A percentile compares a stretch with the other conserved stretches of the same genome.
Evolutionary conservation across 2,329 filamentous ascomycete species (phyloP).

Genomic region (Hymenoscyphus fructigenus): DNA sequence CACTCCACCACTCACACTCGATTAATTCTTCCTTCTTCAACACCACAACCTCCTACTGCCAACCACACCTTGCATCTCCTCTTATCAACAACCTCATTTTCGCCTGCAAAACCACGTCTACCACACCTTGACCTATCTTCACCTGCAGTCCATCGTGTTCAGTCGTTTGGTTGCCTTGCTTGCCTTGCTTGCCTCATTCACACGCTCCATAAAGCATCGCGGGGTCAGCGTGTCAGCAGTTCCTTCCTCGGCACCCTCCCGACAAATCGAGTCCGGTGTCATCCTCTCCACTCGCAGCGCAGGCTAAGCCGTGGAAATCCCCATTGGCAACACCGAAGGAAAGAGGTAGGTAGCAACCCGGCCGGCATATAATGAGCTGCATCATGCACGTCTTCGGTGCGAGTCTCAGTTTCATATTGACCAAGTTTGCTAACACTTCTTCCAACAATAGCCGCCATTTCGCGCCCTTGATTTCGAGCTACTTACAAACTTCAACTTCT

Average conservation of each 20-base stretch:
- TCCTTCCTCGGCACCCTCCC: not conserved
- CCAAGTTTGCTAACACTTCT: not conserved
- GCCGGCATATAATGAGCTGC: not conserved
- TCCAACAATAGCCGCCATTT: not conserved
- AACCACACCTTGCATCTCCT: not conserved
- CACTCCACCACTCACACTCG: not conserved
- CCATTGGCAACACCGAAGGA: not conserved
- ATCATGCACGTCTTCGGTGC: not conserved
- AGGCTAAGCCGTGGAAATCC: not conserved
- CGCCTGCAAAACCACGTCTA: not conserved
- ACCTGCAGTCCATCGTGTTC: not conserved
- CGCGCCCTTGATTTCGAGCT: not conserved
- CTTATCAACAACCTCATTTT: not conserved
- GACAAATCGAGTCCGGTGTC: not conserved
- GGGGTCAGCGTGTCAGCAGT: constrained; percentile 1
- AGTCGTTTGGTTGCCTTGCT: not conserved
- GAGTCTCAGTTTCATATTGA: not conserved
- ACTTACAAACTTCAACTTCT: constrained; percentile 14
- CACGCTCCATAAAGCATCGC: not conserved
- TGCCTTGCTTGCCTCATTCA: not conserved
- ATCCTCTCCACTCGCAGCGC: not conserved
- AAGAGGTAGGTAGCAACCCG: not conserved
- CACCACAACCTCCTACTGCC: not conserved
- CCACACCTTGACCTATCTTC: not conserved
- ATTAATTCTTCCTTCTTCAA: not conserved